Evolutionary conservation across 495 filamentous ascomycete genomes (phyloP).

Genomic region (Penicillium silybi): DNA sequence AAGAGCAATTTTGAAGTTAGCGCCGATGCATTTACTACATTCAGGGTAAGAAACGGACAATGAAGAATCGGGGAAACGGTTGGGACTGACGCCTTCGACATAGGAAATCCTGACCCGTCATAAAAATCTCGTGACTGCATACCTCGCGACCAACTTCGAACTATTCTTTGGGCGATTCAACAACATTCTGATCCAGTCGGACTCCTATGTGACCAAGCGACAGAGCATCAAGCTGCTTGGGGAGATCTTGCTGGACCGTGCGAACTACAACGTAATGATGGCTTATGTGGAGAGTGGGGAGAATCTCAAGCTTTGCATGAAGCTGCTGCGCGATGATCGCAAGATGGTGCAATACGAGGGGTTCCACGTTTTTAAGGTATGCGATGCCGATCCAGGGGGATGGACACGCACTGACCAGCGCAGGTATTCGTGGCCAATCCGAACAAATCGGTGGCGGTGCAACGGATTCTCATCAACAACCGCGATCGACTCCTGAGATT

Average conservation of each 20-base stretch:
- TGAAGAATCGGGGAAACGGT: neutral
- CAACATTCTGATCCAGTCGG: slow-evolving; percentile 77
- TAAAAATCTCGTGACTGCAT: slow-evolving; percentile 81
- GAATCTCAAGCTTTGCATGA: slow-evolving; percentile 97
- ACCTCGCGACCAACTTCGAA: slow-evolving; percentile 81
- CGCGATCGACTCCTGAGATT: slow-evolving; percentile 85
- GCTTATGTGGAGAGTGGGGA: slow-evolving; percentile 91
- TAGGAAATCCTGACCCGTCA: slow-evolving; percentile 94
- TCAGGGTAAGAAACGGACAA: slow-evolving; percentile 58
- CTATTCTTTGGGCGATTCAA: slow-evolving; percentile 92
- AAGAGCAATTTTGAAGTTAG: slow-evolving; percentile 92
- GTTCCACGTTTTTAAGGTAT: slow-evolving; percentile 96
- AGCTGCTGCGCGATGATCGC: slow-evolving; percentile 85
- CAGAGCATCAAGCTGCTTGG: slow-evolving; percentile 97
- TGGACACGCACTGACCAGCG: slow-evolving; percentile 17
- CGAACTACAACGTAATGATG: slow-evolving; percentile 98
- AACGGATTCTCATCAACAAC: slow-evolving; percentile 94
- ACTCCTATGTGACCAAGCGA: slow-evolving; percentile 95
- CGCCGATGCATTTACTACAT: slow-evolving; percentile 95
- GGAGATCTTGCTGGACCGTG: slow-evolving; percentile 88
- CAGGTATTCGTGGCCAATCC: slow-evolving; percentile 97
- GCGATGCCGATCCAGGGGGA: slow-evolving; percentile 9
- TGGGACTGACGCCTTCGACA: neutral
- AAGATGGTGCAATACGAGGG: slow-evolving; percentile 99
- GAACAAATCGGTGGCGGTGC: slow-evolving; percentile 89